Evolutionary conservation across 257 asterid species (phyloP), one percentile per base, ranked within the genome.

Genomic region (Fraxinus excelsior): DNA sequence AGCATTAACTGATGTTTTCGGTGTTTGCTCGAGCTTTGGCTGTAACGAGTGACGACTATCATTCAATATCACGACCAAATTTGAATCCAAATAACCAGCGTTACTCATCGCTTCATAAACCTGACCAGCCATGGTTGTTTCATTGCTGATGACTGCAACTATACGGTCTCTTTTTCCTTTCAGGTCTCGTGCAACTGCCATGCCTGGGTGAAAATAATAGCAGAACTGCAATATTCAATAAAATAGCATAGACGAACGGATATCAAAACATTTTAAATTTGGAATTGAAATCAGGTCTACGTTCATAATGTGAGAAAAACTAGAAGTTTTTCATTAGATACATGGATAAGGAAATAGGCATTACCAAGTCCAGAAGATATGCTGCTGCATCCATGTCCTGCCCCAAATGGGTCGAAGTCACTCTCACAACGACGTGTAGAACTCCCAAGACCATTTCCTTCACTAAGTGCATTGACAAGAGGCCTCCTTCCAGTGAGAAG

Each of bases 51-150:
- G 93, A 71, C 76, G 93, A 74, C 90, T 89, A 81, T 92, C 97
- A 66, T 88, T 90, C 79, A 92, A 85, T 86, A 94, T 91, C 78
- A 94, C 97, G 56, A 94, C 81, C 94, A 94, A 78, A 81, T 94
- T 90, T 66, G 97, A 89, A 82, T 94, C 97, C 85, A 94, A 80
- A 83, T 87, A 92, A 26, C 98, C 98, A 28, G 98, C 97, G 84
- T 94, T 94, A 84, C 96, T 85, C 97, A 92, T 94, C 72, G 97
- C 98, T 86, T 94, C 98, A 29, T 94, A 94, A 82, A 92, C 88
- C 87, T 94, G 98, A 46, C 98, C 98, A 5, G 97, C 88, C 94
- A 88, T 84, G 73, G 89, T 94, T 38, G 97, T 88, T 84, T 90
- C 97, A 35, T 94, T 92, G 88, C 95, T 94, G 78, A 94, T 94